These are phyloP conservation scores for Solanum hybrid DNA, from an alignment of 305 asterid genomes.

Conservation along the genomic window DNA sequence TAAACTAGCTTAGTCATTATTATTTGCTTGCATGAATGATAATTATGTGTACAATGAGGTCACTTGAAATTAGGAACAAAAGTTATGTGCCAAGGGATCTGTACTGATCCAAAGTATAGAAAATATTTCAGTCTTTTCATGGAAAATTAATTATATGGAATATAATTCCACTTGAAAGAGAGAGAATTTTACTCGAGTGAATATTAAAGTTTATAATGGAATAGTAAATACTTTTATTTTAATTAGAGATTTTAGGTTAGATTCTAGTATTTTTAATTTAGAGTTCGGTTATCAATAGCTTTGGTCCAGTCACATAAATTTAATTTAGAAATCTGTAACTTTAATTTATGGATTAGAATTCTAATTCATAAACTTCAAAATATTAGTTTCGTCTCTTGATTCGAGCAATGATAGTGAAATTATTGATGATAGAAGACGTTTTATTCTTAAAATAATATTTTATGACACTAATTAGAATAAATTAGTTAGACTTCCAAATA, in stretches of 20 bases:
- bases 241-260: background rate
- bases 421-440: fast-evolving
- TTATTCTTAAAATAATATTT: background rate
- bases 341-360: background rate
- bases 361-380: background rate
- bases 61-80: background rate
- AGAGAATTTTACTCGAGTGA: background rate
- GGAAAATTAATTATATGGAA: slow-evolving; percentile 10
- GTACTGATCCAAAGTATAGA: slow-evolving; percentile 3
- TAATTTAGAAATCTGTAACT: background rate
- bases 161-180: background rate
- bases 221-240: background rate
- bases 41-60: background rate
- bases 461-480: background rate
- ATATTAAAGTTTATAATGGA: background rate
- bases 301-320: background rate
- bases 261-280: background rate
- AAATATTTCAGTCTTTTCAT: slow-evolving; percentile 14
- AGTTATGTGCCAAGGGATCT: slow-evolving; percentile 28
- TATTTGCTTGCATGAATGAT: background rate
- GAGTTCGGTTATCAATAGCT: background rate
- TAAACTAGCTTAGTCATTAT: background rate
- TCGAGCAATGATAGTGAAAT: background rate
- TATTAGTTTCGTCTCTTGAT: background rate
- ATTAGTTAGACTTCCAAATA: background rate